phyloP scores from a whole-genome alignment of 1,284 basidiomycete genomes.

The Lentinus polychrous region DNA sequence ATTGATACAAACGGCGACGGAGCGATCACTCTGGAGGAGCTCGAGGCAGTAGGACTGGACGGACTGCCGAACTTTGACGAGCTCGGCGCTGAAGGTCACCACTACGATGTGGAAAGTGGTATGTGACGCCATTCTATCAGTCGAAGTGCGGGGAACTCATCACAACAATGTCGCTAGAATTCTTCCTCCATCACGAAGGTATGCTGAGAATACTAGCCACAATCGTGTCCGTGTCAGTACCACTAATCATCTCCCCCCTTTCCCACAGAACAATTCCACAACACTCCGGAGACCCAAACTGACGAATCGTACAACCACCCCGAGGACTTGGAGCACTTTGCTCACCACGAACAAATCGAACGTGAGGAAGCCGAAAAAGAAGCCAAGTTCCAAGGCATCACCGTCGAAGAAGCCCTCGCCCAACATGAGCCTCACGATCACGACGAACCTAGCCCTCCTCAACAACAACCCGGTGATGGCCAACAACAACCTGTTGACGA shows the following conservation, averaged over 20 bases:
- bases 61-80: slow-evolving; percentile 84
- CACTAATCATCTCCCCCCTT: too few relatives aligned
- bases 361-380: slow-evolving; percentile 78
- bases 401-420: slow-evolving; percentile 58
- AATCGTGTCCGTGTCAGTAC: too few relatives aligned
- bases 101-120: slow-evolving; percentile 88
- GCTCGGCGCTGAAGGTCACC: slow-evolving; percentile 87
- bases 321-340: slow-evolving; percentile 86
- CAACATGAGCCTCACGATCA: slow-evolving; percentile 35
- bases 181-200: slow-evolving; percentile 94
- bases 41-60: slow-evolving; percentile 70
- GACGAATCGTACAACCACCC: slow-evolving; percentile 92
- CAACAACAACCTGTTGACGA: slow-evolving; percentile 18
- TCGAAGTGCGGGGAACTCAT: background rate
- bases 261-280: slow-evolving; percentile 78
- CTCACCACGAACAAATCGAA: slow-evolving; percentile 87
- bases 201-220: slow-evolving; percentile 10
- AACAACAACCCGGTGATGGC: slow-evolving; percentile 11
- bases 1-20: slow-evolving; percentile 83
- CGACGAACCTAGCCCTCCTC: slow-evolving; percentile 15
- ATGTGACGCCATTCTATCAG: slow-evolving; percentile 21
- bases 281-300: slow-evolving; percentile 93
- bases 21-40: slow-evolving; percentile 74
- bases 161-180: slow-evolving; percentile 42
- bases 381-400: slow-evolving; percentile 76